Evolutionary conservation across 2,329 filamentous ascomycete species (phyloP).

Genomic region (Lecanosticta acicola): DNA sequence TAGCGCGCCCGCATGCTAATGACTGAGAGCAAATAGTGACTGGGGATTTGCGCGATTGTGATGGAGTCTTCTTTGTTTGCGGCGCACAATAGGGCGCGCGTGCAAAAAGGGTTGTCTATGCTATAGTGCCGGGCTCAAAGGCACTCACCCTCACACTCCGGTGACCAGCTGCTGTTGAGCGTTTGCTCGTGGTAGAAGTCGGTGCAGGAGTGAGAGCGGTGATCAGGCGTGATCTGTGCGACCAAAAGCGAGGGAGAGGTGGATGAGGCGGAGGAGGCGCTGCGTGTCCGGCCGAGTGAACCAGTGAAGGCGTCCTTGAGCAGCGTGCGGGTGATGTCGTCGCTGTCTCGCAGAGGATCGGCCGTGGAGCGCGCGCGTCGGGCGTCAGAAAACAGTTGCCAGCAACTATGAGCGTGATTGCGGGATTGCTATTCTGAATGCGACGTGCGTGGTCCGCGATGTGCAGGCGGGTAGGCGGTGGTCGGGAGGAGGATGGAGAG

Average conservation of each 20-base stretch:
- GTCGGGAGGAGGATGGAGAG: slow-evolving; percentile 17
- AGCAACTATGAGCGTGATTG: slow-evolving; percentile 15
- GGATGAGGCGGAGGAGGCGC: slow-evolving; percentile 14
- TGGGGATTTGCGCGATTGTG: slow-evolving; percentile 1
- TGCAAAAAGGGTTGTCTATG: slow-evolving; percentile 8
- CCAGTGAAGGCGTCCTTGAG: slow-evolving; percentile 60
- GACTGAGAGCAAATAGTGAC: slow-evolving; percentile 4
- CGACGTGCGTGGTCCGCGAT: slow-evolving; percentile 22
- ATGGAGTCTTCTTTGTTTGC: slow-evolving; percentile 9
- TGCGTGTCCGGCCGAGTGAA: slow-evolving; percentile 33
- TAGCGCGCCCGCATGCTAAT: slow-evolving; percentile 9
- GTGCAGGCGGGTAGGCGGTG: slow-evolving; percentile 18
- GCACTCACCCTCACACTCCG: slow-evolving; percentile 26
- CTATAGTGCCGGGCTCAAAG: slow-evolving; percentile 7
- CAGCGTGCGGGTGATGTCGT: slow-evolving; percentile 8
- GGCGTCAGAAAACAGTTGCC: slow-evolving; percentile 20
- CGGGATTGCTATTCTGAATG: slow-evolving; percentile 6
- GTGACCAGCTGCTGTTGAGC: slow-evolving; percentile 10
- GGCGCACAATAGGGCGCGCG: slow-evolving; percentile 17
- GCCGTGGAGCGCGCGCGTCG: slow-evolving; percentile 28
- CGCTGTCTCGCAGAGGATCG: slow-evolving; percentile 27
- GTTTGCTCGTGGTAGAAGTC: background rate
- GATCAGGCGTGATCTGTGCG: background rate
- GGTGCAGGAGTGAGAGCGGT: background rate
- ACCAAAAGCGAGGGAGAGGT: slow-evolving; percentile 2